Base-by-base conservation (phyloP, 345 rosid species). In the Rhizophora apiculata region DNA sequence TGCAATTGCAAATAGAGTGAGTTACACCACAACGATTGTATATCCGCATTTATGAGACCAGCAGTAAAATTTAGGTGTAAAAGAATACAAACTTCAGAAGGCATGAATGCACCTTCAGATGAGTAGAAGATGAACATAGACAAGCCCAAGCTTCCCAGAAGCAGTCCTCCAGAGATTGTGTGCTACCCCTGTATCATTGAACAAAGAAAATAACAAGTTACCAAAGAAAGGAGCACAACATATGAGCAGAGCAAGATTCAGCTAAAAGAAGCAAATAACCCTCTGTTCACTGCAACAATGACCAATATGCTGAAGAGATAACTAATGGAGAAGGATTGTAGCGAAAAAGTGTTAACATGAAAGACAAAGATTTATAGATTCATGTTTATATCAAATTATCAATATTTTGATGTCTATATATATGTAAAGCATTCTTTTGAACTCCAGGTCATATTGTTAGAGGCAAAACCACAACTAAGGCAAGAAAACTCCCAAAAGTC, bases 81-180 rank as follows among this genome's bases (percentile, higher is more conserved):
- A 46, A 52, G 64, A 43, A 18, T 8, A 31, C 26, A 53, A 64
- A 63, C 39, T 76, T 67, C 78, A 76, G 5, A 32, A 68, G 62
- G 59, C 4, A 57, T 19, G 51, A 65, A 49, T 81, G 52, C 60
- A 93, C 98, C 85, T 74, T 86, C 70, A 93, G 72, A 87, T 93
- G 98, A 78, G 95, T 87, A 54, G 96, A 89, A 65, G 98, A 94
- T 68, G 97, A 91, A 83, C 86, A 81, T 15, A 94, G 83, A 76
- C 97, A 94, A 60, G 98, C 93, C 98, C 98, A 93, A 61, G 98
- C 98, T 81, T 93, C 98, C 97, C 98, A 91, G 56, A 94, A 77
- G 82, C 98, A 94, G 68, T 91, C 96, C 82, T 94, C 96, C 64
- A 94, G 85, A 46, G 93, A 76, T 31, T 80, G 89, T 64, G 75